Evolutionary conservation across 805 yeast species (phyloP), one percentile per base, ranked within the genome.

Genomic region (Zygoascus bituminiphila): DNA sequence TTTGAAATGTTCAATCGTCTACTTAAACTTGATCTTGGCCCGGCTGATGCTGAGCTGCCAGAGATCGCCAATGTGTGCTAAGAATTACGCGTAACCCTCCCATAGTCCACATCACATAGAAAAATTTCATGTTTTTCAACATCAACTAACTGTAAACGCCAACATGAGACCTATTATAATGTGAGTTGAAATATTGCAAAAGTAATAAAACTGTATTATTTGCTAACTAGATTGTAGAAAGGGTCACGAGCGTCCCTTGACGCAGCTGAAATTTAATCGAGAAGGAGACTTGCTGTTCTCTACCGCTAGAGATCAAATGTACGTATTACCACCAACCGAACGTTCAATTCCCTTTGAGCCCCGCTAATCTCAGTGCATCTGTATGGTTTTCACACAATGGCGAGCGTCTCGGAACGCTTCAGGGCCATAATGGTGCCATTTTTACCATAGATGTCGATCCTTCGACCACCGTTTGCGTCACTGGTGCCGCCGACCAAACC

Each of bases 161-260:
- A 51, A 6, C 15, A 79, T 80, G 84, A 79, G 84, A 76, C 84
- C 85, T 51, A 67, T 80, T 57, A 62, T 60, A 37, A 50, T 61
- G 58, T 60, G 52, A 20, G 61, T 56, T 21, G 6, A 21, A 14
- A 7, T n/a, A n/a, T n/a, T n/a, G n/a, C n/a, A n/a, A 29, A 29
- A 29, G 10, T 12, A 12, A n/a, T 33, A 19, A 26, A 21, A 19
- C 10, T 9, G 21, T 4, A 3, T 15, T 15, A 15, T 36, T 21
- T 31, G 15, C 46, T 29, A 31, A 44, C 29, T 36, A 17, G 12
- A 2, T 15, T 29, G 10, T 37, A 51, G 51, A 33, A 54, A 85
- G 76, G 98, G 98, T 52, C 98, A 93, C 71, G 96, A 87, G 73
- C 95, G 98, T 78, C 88, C 98, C 57, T 73, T 93, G 60, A 89